These are phyloP conservation scores for Ascosphaera aggregata DNA, from an alignment of 2,329 filamentous ascomycete genomes.

Conservation along the genomic window DNA sequence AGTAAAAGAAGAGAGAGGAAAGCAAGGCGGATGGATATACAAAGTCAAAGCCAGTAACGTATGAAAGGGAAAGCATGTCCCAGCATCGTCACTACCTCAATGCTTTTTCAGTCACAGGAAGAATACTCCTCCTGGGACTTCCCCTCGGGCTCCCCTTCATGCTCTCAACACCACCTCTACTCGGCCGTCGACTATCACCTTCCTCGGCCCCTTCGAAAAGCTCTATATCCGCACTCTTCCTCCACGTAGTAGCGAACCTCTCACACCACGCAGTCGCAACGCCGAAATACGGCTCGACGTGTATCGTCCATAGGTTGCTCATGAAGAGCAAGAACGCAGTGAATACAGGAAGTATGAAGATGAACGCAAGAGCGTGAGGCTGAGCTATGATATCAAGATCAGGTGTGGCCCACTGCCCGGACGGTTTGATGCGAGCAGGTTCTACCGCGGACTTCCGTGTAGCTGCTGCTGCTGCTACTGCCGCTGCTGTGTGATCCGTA, in stretches of 20 bases:
- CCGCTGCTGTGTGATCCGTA: neutral
- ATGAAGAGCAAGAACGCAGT: conserved; percentile 24
- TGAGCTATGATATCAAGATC: conserved; percentile 11
- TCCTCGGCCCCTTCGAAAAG: neutral
- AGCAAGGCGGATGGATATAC: too few relatives aligned
- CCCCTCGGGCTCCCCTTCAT: neutral
- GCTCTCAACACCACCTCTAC: neutral
- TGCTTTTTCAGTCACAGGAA: neutral
- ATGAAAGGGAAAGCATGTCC: too few relatives aligned
- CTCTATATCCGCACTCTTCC: conserved; percentile 1
- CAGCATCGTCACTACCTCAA: neutral
- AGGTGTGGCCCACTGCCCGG: conserved; percentile 8
- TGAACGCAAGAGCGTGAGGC: conserved; percentile 16
- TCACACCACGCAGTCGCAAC: conserved; percentile 9
- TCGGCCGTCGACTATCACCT: neutral
- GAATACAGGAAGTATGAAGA: conserved; percentile 21
- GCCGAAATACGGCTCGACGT: conserved; percentile 29
- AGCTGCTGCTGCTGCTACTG: neutral
- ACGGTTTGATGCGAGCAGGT: conserved; percentile 4
- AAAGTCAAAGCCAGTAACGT: too few relatives aligned
- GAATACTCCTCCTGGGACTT: neutral
- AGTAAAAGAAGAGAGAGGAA: too few relatives aligned
- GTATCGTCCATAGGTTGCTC: conserved; percentile 28
- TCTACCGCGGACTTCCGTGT: too few relatives aligned
- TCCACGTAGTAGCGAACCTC: conserved; percentile 8